phyloP scores from a whole-genome alignment of 352 stramenopile species.

The Thalassiosira oceanica region DNA sequence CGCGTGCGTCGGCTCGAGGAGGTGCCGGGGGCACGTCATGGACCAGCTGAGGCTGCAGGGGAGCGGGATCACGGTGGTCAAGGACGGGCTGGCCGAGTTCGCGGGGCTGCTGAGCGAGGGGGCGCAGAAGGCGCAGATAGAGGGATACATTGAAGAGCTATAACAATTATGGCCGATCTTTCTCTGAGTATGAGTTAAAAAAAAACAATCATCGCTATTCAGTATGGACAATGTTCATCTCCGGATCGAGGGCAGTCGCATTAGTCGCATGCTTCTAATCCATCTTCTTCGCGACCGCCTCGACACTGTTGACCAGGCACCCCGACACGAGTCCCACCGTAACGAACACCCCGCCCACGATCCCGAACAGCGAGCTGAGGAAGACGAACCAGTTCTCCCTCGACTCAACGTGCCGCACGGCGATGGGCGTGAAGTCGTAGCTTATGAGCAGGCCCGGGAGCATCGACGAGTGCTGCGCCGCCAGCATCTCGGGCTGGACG shows the following conservation, averaged over 20 bases:
- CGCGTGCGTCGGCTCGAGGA: slow-evolving; percentile 55
- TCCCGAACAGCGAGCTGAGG: slow-evolving; percentile 67
- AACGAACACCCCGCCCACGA: slow-evolving; percentile 78
- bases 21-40: slow-evolving; percentile 61
- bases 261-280: no score
- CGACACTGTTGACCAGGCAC: slow-evolving; percentile 60
- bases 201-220: no score
- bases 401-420: slow-evolving; percentile 60
- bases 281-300: slow-evolving; percentile 73
- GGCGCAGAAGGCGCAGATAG: slow-evolving; percentile 53
- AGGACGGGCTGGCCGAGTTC: slow-evolving; percentile 37
- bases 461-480: slow-evolving; percentile 33
- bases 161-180: no score
- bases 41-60: slow-evolving; percentile 57
- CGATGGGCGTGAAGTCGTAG: slow-evolving; percentile 77
- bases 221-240: no score
- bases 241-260: no score
- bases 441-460: slow-evolving; percentile 61
- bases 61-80: slow-evolving; percentile 59
- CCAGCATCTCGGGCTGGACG: slow-evolving; percentile 65
- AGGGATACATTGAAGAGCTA: slow-evolving; percentile 51
- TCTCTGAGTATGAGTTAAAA: no score
- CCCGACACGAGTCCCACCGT: slow-evolving; percentile 70
- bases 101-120: slow-evolving; percentile 40
- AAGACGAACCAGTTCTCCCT: slow-evolving; percentile 75